Evolutionary conservation across 148 eudicot species (phyloP), one percentile per base, ranked within the genome.

Genomic region (Cornus kousa): DNA sequence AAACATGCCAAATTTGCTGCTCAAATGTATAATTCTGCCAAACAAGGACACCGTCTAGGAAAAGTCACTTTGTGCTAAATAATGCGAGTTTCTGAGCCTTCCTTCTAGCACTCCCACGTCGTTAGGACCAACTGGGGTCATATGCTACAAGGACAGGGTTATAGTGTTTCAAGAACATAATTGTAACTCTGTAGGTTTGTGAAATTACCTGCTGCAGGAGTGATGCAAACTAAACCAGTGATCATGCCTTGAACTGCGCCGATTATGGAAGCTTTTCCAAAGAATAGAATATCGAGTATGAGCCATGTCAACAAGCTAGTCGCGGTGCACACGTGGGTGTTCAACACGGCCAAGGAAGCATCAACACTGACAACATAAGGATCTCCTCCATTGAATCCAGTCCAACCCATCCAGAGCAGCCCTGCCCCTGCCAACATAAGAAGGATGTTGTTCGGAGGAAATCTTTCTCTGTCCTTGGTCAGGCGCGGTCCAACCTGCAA

Each of bases 181-280:
- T 53, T 53, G 59, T 53, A 3, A 53, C 19, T 53, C 19, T 53
- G 59, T 2, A 60, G 22, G 71, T 17, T n/a, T 31, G 67, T 16
- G 8, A 43, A 55, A 67, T 11, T 83, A 80, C 86, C 86, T 22
- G 86, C 86, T 22, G 82, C 86, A 3, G 86, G 83, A 9, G 86
- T 83, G 77, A 83, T 83, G 77, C 82, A 79, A 32, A 83, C 86
- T 39, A 83, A 68, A 35, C 86, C 86, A 24, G 86, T 83, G 86
- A 83, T 80, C 86, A 79, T 83, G 77, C 86, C 86, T 68, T 83
- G 86, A 40, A 83, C 86, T 5, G 82, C 86, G 14, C 86, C 86
- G n/a, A 83, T 83, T 0, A 83, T 77, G 2, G 82, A 83, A 28
- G 86, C 57, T 59, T 83, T 83, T 12, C 80, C 77, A n/a, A 79